phyloP scores from a whole-genome alignment of 75 land plant genomes.

The Cupressus sempervirens region DNA sequence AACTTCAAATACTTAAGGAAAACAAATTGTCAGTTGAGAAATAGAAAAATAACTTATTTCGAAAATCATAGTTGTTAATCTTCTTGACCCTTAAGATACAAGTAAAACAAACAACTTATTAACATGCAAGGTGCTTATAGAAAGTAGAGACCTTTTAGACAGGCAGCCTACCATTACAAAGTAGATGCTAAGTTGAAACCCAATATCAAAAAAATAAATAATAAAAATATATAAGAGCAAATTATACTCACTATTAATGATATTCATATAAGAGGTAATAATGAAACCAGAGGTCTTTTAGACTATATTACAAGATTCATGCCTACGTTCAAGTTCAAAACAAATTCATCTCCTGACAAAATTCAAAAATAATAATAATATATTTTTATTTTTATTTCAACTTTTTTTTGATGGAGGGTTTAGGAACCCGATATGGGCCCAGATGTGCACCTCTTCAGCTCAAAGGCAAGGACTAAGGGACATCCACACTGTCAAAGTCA shows the following conservation, averaged over 20 bases:
- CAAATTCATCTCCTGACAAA: no score
- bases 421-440: no score
- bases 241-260: not conserved
- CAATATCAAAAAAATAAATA: not conserved
- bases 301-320: no score
- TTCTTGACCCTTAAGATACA: not conserved
- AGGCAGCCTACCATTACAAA: not conserved
- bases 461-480: no score
- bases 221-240: not conserved
- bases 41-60: not conserved
- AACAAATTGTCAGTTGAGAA: no score
- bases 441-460: no score
- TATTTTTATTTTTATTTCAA: no score
- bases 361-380: no score
- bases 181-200: not conserved
- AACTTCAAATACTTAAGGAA: not conserved
- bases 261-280: not conserved
- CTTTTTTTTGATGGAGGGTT: no score
- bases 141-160: not conserved
- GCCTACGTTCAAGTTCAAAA: no score
- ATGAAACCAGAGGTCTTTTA: not conserved
- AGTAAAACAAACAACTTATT: not conserved
- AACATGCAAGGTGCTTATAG: not conserved
- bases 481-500: no score
- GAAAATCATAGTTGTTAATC: not conserved